Evolutionary conservation across 805 yeast genomes (phyloP).

Genomic region (Lipomyces kockii): DNA sequence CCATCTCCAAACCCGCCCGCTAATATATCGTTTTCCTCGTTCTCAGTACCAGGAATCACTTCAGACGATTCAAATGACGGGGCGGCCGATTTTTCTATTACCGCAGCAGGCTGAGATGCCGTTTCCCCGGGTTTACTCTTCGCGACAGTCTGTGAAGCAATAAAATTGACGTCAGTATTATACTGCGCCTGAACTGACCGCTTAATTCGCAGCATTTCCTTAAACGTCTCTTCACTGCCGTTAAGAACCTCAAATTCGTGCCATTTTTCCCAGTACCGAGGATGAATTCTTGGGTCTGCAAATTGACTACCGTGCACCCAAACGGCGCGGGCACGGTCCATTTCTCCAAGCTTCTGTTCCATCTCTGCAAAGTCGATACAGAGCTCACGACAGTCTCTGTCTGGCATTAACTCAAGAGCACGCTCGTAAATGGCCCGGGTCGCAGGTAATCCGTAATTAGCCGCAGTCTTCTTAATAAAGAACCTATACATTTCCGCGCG

Average conservation of each 20-base stretch:
- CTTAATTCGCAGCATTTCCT: constrained; percentile 70
- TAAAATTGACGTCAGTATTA: constrained; percentile 39
- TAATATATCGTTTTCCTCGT: neutral
- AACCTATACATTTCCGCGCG: constrained; percentile 52
- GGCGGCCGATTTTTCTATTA: neutral
- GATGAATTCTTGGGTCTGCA: constrained; percentile 44
- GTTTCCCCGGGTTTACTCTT: constrained; percentile 1
- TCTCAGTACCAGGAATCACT: neutral
- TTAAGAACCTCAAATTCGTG: constrained; percentile 69
- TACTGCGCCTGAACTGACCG: constrained; percentile 49
- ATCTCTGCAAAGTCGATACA: constrained; percentile 59
- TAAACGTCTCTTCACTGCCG: constrained; percentile 75
- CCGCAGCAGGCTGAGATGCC: constrained; percentile 2
- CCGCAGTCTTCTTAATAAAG: constrained; percentile 50
- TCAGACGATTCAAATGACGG: neutral
- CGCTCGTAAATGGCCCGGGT: constrained; percentile 57
- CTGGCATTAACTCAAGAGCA: constrained; percentile 57
- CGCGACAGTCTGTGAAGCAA: constrained; percentile 39
- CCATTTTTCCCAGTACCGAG: constrained; percentile 68
- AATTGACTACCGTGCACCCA: constrained; percentile 58
- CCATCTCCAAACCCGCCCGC: neutral
- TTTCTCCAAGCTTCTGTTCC: constrained; percentile 60
- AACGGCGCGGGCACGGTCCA: constrained; percentile 65
- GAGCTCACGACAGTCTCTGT: constrained; percentile 51
- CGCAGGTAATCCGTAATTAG: constrained; percentile 50